Conservation (phyloP, 2,329 filamentous ascomycete genomes). For the Cryphonectria naterciae region DNA sequence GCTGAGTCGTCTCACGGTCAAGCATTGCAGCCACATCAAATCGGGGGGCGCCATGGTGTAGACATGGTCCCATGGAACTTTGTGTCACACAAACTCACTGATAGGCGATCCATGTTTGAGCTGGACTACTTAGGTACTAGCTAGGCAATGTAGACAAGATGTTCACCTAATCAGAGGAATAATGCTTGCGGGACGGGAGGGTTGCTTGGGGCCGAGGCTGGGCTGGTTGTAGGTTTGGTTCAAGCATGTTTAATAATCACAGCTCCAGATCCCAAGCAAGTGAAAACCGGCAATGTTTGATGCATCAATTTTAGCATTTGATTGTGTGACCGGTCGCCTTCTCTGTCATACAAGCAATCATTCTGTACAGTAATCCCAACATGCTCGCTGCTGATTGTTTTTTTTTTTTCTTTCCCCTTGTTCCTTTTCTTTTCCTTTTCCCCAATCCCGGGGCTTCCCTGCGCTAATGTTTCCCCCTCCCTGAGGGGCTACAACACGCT, state of each 20-base stretch:
- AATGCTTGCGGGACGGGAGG: background rate
- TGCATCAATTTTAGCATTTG: background rate
- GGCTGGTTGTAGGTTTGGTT: background rate
- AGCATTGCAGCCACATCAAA: background rate
- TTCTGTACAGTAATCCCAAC: background rate
- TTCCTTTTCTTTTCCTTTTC: too few relatives aligned
- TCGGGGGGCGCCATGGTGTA: background rate
- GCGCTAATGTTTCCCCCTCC: slow-evolving; percentile 8
- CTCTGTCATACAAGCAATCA: background rate
- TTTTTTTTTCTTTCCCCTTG: too few relatives aligned
- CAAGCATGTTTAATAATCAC: slow-evolving; percentile 1
- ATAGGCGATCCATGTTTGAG: background rate
- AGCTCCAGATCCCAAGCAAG: background rate
- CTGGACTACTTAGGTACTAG: background rate
- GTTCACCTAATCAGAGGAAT: background rate
- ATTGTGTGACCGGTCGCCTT: background rate
- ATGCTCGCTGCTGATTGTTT: slow-evolving; percentile 2
- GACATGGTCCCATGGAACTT: background rate
- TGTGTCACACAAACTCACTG: background rate
- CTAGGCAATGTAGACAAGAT: background rate
- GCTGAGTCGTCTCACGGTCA: background rate
- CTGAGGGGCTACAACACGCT: slow-evolving; percentile 8
- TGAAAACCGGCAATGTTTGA: background rate
- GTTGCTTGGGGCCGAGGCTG: slow-evolving; percentile 7
- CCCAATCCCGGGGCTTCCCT: background rate